A percentile compares a stretch with the other conserved stretches of the same genome.
Evolutionary conservation across 306 rosid species (phyloP).

Genomic region (Prunus mira): DNA sequence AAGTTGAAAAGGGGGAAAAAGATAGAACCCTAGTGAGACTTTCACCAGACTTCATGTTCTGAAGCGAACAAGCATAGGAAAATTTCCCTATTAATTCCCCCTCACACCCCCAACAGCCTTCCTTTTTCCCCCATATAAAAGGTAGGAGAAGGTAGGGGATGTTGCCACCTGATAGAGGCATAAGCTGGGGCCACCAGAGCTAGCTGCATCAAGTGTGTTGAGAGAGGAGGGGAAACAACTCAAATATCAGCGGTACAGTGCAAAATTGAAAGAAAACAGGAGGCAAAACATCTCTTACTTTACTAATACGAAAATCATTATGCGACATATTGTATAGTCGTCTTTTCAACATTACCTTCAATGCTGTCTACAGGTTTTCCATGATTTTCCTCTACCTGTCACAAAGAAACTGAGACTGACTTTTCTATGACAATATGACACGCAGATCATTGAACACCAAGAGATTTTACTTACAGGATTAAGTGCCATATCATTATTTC

Average conservation of each 20-base stretch:
- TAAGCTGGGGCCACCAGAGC: not conserved
- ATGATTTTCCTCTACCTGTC: conserved; percentile 71
- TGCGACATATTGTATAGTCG: not conserved
- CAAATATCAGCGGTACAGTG: not conserved
- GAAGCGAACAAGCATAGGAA: not conserved
- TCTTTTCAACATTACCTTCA: conserved; percentile 52
- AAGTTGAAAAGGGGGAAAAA: not conserved
- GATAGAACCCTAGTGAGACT: not conserved
- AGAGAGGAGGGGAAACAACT: not conserved
- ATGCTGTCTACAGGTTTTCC: conserved; percentile 53
- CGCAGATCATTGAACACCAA: conserved; percentile 7
- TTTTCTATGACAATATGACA: conserved; percentile 2
- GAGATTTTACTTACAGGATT: conserved; percentile 51
- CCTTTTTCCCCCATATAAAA: not conserved
- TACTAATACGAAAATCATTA: not conserved
- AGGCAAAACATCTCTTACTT: not conserved
- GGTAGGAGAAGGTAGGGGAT: not conserved
- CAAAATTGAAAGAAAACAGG: not conserved
- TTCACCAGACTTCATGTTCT: not conserved
- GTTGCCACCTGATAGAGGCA: not conserved
- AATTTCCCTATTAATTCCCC: not conserved
- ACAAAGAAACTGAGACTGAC: conserved; percentile 27
- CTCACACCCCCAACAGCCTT: not conserved
- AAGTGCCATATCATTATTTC: conserved; percentile 58
- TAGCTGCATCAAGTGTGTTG: not conserved